These are phyloP conservation scores for Saposhnikovia divaricata DNA, from an alignment of 129 eudicot genomes.

Conservation along the genomic window DNA sequence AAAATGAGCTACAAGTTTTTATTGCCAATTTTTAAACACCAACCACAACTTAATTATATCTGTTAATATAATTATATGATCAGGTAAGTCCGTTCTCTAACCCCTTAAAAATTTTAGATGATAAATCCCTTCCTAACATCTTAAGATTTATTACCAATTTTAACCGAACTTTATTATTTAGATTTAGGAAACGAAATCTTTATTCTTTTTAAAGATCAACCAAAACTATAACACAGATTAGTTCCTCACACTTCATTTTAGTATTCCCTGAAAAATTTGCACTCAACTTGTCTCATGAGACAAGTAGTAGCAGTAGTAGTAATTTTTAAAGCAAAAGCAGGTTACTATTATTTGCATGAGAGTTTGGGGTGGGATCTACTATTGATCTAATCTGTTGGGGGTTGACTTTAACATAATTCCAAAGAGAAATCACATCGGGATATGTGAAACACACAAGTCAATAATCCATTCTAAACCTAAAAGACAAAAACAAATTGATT, in stretches of 20 bases:
- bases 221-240: too few species aligned
- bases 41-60: too few species aligned
- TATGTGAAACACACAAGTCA: slow-evolving; percentile 3
- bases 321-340: not conserved
- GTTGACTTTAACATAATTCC: slow-evolving; percentile 4
- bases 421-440: not conserved
- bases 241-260: not conserved
- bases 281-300: not conserved
- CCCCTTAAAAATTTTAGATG: too few species aligned
- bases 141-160: too few species aligned
- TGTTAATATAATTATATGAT: too few species aligned
- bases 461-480: not conserved
- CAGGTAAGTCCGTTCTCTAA: too few species aligned
- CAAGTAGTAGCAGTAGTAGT: not conserved
- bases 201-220: too few species aligned
- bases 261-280: not conserved
- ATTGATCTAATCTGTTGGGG: not conserved
- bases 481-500: not conserved
- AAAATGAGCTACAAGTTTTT: too few species aligned
- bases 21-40: too few species aligned
- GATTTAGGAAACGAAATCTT: too few species aligned
- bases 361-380: not conserved
- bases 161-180: too few species aligned
- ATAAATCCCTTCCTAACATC: too few species aligned
- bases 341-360: not conserved